Conservation (phyloP, 129 eudicot genomes). For the Pseudognaphalium luteoalbum region DNA sequence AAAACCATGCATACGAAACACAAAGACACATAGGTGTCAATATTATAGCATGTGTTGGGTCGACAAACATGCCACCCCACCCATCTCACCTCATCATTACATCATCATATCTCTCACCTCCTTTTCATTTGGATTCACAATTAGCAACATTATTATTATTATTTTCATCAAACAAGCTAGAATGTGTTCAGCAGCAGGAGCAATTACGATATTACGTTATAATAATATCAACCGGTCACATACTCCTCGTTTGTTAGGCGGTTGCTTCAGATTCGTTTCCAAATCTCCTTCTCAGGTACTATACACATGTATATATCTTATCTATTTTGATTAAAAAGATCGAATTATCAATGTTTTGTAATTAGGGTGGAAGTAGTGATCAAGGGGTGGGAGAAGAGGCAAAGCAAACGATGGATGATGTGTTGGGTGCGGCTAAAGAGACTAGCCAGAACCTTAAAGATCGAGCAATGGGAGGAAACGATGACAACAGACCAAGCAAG, state of each 20-base stretch:
- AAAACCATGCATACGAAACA: background rate
- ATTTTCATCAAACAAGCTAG: background rate
- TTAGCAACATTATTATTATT: too few relatives aligned
- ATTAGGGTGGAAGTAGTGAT: conserved; percentile 19
- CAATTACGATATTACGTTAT: conserved; percentile 14
- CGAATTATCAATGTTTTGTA: too few relatives aligned
- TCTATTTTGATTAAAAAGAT: too few relatives aligned
- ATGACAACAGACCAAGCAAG: conserved; percentile 9
- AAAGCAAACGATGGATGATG: conserved; percentile 26
- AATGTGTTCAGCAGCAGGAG: conserved; percentile 15
- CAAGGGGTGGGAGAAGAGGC: conserved; percentile 27
- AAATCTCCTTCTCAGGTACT: conserved; percentile 1
- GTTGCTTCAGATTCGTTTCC: conserved; percentile 6
- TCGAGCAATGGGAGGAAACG: conserved; percentile 3
- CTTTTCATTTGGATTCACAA: background rate
- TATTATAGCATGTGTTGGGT: background rate
- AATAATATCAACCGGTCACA: too few relatives aligned
- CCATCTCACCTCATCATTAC: background rate
- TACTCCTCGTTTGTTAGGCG: conserved; percentile 15
- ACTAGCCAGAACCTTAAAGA: conserved; percentile 24
- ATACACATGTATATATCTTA: too few relatives aligned
- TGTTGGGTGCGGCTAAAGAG: conserved; percentile 17
- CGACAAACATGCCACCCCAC: conserved; percentile 35
- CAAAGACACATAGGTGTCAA: conserved; percentile 3
- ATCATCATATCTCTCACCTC: background rate